Conservation (phyloP, 805 yeast genomes). For the Kuraishia capsulata region DNA sequence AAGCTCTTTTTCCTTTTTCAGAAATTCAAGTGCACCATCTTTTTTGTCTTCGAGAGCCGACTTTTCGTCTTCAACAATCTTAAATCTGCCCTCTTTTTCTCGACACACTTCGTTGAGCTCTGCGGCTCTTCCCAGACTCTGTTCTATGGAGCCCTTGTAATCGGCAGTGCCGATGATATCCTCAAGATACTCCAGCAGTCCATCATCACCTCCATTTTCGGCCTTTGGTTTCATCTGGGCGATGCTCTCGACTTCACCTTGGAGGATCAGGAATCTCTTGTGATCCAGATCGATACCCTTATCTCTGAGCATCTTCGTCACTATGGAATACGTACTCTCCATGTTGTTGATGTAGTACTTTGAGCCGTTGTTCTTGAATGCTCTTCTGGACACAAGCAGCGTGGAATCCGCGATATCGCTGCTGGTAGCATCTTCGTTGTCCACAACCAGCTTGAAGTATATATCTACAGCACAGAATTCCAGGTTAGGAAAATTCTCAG, state of each 20-base stretch:
- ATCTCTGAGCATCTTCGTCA: slow-evolving; percentile 60
- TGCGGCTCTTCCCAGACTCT: slow-evolving; percentile 50
- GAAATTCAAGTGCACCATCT: slow-evolving; percentile 56
- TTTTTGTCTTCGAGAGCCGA: slow-evolving; percentile 50
- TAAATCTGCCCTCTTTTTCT: slow-evolving; percentile 74
- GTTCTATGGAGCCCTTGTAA: slow-evolving; percentile 72
- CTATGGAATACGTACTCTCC: slow-evolving; percentile 68
- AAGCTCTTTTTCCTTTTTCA: slow-evolving; percentile 56
- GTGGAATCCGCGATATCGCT: slow-evolving; percentile 43
- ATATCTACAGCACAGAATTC: slow-evolving; percentile 85
- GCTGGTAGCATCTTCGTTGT: slow-evolving; percentile 31
- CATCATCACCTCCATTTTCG: slow-evolving; percentile 86
- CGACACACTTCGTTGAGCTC: slow-evolving; percentile 70
- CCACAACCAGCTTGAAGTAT: slow-evolving; percentile 71
- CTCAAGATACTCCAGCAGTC: slow-evolving; percentile 85
- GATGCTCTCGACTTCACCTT: slow-evolving; percentile 97
- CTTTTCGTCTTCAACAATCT: slow-evolving; percentile 72
- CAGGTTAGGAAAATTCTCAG: slow-evolving; percentile 59
- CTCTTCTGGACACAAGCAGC: slow-evolving; percentile 72
- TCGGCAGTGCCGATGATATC: slow-evolving; percentile 93
- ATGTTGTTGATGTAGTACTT: slow-evolving; percentile 67
- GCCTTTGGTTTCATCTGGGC: slow-evolving; percentile 99
- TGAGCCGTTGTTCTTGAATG: slow-evolving; percentile 67
- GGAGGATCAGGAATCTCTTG: slow-evolving; percentile 86
- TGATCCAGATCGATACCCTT: slow-evolving; percentile 93